phyloP scores from a whole-genome alignment of 2,329 filamentous ascomycete species.

The Aquanectria penicillioides region DNA sequence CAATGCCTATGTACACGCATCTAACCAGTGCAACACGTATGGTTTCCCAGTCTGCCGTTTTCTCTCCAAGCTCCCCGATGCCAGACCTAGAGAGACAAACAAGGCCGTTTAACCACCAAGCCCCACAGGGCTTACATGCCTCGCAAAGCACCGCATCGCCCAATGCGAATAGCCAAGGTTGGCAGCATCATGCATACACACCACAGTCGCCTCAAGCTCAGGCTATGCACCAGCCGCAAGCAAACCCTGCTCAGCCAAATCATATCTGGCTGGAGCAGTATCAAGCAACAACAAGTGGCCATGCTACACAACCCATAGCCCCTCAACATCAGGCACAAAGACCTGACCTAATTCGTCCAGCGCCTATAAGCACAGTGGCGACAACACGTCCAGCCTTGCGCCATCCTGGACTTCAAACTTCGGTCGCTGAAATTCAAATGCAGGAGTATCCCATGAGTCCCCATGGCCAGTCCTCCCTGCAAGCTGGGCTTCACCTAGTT shows the following conservation, averaged over 20 bases:
- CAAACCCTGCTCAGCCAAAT: background rate
- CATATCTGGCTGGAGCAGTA: background rate
- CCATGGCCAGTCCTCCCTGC: constrained; percentile 53
- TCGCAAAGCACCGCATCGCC: background rate
- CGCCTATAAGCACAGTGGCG: background rate
- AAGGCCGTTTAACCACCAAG: background rate
- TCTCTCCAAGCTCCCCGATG: no score
- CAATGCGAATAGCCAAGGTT: background rate
- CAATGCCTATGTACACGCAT: no score
- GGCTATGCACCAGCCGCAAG: background rate
- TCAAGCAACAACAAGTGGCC: background rate
- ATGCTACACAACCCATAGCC: background rate
- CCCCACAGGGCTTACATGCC: background rate
- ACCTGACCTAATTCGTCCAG: background rate
- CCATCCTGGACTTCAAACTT: background rate
- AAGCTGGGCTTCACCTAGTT: constrained; percentile 58
- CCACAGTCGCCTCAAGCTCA: background rate
- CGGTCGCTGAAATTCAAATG: constrained; percentile 27
- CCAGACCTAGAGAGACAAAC: no score
- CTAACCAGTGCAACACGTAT: no score
- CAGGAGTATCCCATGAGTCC: constrained; percentile 54
- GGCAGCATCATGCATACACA: constrained; percentile 18
- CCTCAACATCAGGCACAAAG: background rate
- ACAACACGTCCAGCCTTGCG: background rate
- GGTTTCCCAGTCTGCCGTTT: no score